Conservation (phyloP, 2,329 filamentous ascomycete genomes). For the Pseudogymnoascus pannorum region DNA sequence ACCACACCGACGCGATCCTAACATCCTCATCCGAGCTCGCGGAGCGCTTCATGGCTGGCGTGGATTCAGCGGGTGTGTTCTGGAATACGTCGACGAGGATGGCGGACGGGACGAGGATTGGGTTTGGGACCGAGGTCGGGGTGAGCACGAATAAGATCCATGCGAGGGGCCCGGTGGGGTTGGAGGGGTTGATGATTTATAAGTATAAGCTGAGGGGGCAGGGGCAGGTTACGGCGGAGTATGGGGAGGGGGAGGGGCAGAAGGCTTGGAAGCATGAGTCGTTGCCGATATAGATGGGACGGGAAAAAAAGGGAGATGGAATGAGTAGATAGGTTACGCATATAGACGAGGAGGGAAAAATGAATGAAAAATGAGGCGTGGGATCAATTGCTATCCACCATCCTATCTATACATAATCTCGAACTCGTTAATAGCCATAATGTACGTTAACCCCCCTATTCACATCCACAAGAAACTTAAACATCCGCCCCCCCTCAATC, state of each 20-base stretch:
- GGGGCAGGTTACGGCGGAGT: conserved; percentile 75
- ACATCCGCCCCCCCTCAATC: background rate
- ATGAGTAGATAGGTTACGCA: background rate
- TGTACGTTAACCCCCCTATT: background rate
- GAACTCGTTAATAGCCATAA: background rate
- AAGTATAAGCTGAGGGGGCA: conserved; percentile 85
- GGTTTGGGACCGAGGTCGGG: conserved; percentile 95
- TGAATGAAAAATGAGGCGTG: background rate
- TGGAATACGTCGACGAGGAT: conserved; percentile 96
- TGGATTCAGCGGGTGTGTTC: conserved; percentile 89
- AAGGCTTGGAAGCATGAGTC: conserved; percentile 53
- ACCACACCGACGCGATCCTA: conserved; percentile 89
- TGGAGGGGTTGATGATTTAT: conserved; percentile 94
- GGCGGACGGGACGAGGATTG: conserved; percentile 93
- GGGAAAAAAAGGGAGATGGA: background rate
- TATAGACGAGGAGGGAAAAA: background rate
- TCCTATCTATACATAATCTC: conserved; percentile 3
- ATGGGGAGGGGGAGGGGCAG: conserved; percentile 57
- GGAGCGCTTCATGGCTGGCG: conserved; percentile 72
- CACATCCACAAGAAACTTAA: background rate
- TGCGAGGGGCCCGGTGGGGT: conserved; percentile 80
- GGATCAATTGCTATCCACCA: background rate
- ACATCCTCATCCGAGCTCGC: conserved; percentile 62
- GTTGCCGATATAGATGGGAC: conserved; percentile 19
- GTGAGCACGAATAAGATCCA: conserved; percentile 99